Evolutionary conservation across 2,329 filamentous ascomycete species (phyloP), one percentile per base, ranked within the genome.

Genomic region (Bipolaris gigantea): DNA sequence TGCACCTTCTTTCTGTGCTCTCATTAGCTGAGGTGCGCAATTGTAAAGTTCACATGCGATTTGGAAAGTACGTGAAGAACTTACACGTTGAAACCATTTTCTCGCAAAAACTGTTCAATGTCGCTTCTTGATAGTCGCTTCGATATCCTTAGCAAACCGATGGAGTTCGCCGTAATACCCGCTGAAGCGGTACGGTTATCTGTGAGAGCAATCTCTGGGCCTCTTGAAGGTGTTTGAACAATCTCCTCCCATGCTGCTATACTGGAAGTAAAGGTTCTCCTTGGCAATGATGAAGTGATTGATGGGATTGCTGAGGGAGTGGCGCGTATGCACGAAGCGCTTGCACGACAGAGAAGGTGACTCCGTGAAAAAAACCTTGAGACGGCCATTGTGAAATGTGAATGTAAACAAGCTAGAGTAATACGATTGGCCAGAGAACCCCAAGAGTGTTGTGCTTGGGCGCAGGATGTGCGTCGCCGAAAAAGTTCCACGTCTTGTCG

Each of bases 51-150:
- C 19, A 11, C 13, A 44, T 16, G 21, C 25, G 4, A 9, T 23
- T 5, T 13, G n/a, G 11, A 25, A 21, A 5, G 6, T 2, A 10
- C 4, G 35, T 11, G 15, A 15, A 23, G 18, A 13, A 67, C 66
- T 38, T 60, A 68, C 65, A 67, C 18, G 3, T 62, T 49, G 10
- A 61, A 43, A n/a, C 64, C 62, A 38, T 56, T 56, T 10, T 50
- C 36, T 8, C 43, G 38, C 4, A 69, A 50, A 1, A 63, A n/a
- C 18, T 51, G 8, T 33, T 63, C 51, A 7, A 69, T 40, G 6
- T 61, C 58, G 11, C 44, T 18, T 33, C 41, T 60, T n/a, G 44
- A 21, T 18, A 48, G 21, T 10, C 52, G 48, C 19, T 51, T 57
- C 10, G 59, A 48, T 4, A 68, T 11, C 7, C 9, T 57, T 8